These are phyloP conservation scores for Umbellularia californica DNA, from an alignment of 164 flowering plant genomes.

Conservation along the genomic window DNA sequence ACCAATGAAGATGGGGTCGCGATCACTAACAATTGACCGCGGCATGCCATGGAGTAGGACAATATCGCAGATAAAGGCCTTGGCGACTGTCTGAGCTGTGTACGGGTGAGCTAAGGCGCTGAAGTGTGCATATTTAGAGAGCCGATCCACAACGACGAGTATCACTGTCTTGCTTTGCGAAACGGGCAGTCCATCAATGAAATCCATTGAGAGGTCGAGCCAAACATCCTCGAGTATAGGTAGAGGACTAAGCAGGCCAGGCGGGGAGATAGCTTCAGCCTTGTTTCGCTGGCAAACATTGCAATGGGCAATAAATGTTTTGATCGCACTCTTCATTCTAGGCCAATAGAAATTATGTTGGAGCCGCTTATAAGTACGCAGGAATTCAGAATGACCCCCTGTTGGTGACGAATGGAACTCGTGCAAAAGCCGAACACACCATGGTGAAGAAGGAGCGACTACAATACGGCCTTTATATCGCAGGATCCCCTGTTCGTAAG, in stretches of 20 bases:
- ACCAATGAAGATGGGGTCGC: background rate
- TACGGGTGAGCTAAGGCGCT: background rate
- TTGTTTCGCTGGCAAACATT: constrained; percentile 1
- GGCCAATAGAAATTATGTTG: no score
- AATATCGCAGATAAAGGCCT: background rate
- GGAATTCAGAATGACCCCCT: no score
- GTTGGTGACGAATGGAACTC: no score
- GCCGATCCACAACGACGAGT: constrained; percentile 8
- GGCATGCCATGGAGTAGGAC: background rate
- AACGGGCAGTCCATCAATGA: constrained; percentile 7
- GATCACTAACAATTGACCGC: background rate
- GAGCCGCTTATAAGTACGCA: no score
- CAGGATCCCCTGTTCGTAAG: no score
- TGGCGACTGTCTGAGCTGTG: background rate
- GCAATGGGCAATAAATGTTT: background rate
- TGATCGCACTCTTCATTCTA: background rate
- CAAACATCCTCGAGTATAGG: constrained; percentile 2
- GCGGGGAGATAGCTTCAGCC: background rate
- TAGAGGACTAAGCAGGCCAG: constrained; percentile 3
- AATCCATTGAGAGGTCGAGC: constrained; percentile 11
- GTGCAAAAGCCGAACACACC: no score
- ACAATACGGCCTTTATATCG: no score
- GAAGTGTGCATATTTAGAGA: constrained; percentile 4
- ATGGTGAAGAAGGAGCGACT: no score
- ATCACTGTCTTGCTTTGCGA: background rate